Evolutionary conservation across 225 moss, liverwort and hornwort genomes (phyloP), one percentile per base, ranked within the genome.

Genomic region (Sphagnum tenellum): DNA sequence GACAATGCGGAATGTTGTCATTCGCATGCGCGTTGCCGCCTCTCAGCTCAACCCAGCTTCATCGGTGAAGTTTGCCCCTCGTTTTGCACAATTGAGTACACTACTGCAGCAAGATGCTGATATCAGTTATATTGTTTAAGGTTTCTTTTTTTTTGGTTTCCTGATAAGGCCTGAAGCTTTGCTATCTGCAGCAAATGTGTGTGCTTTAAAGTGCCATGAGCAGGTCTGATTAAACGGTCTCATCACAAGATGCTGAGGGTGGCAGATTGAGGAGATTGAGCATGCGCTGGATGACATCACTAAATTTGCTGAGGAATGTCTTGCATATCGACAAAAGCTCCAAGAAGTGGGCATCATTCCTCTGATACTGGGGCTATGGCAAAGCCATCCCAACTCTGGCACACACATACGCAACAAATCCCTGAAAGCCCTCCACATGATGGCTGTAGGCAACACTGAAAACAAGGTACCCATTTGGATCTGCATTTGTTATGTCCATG

Each of bases 251-350:
- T 56, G 55, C 3, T 56, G 55, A 56, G 55, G 7, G 12, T 56
- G 48, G 54, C 76, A 82, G 82, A 69, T 73, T 79, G 79, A 79
- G 60, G 82, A 82, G 73, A 75, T 60, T 47, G 76, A 79, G 76
- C 76, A 71, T 54, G 79, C 82, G 12, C 74, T 82, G 8, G 82
- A 76, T 61, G 79, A 82, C 58, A 47, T 82, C 4, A 55, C 76
- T 57, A 53, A 63, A 11, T 67, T 82, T 3, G 76, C 76, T 2
- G 66, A 74, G 49, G 76, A 55, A 46, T 69, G 68, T 50, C 56
- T 46, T 54, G 69, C 62, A 45, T 78, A 79, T 74, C 73, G 79
- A 9, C 47, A 12, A n/a, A 73, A 58, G 71, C 71, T 82, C 61
- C 68, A 64, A 44, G 79, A 79, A 57, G 82, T 44, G 63, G 78